Base-by-base conservation (phyloP, 164 flowering plant species). In the Tetrastigma voinierianum region DNA sequence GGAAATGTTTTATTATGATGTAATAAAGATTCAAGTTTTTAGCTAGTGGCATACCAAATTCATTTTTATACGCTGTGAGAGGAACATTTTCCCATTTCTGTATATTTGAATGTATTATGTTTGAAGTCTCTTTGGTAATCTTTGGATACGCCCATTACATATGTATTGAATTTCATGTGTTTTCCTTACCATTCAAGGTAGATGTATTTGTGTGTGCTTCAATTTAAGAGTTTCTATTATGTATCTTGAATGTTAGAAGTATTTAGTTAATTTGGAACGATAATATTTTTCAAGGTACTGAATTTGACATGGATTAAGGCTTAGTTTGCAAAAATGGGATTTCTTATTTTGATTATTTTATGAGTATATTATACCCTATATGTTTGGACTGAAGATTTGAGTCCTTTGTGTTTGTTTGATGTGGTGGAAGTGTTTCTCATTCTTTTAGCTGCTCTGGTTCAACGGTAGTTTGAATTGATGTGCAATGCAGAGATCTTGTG, bases 261-360 rank as follows among this genome's bases (percentile, higher is more conserved):
- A n/a, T n/a, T n/a, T n/a, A n/a, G n/a, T n/a, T n/a, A n/a, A n/a
- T n/a, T n/a, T n/a, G n/a, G n/a, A n/a, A n/a, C n/a, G n/a, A n/a
- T n/a, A n/a, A 25, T n/a, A 25, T 25, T 49, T 49, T 14, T 11
- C n/a, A n/a, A 49, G 14, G 52, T 49, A 49, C 12, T 21, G 23
- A 55, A 55, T 55, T 12, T 14, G 58, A 55, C 58, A 1, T 45
- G 14, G 49, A 17, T 66, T 57, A 51, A n/a, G 11, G 57, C 66
- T n/a, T n/a, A 53, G 61, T 61, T 25, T 48, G 11, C 25, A 59
- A 60, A 52, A 51, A 3, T 61, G 18, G 24, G 16, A 18, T 20
- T 16, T 51, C 20, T 63, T 1, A 1, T 55, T 40, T n/a, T 32
- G 23, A 17, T 57, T 59, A 21, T 49, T 61, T 68, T 63, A 8